Evolutionary conservation across 495 filamentous ascomycete genomes (phyloP).

Genomic region (Neurospora intermedia): DNA sequence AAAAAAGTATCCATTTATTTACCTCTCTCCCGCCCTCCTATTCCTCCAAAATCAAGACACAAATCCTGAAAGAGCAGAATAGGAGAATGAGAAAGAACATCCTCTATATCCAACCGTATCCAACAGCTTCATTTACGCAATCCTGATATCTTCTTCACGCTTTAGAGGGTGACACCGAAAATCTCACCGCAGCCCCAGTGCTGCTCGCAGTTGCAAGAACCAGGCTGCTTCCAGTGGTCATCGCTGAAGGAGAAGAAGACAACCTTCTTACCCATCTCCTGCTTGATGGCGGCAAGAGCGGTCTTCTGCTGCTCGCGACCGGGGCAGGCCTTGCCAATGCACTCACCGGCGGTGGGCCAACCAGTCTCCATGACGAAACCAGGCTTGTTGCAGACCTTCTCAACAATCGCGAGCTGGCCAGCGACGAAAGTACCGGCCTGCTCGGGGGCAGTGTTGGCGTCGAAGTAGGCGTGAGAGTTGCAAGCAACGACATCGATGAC

Average conservation of each 20-base stretch:
- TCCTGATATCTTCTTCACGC: neutral
- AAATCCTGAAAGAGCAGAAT: neutral
- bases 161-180: constrained; percentile 30
- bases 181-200: constrained; percentile 56
- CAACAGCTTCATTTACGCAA: constrained; percentile 1
- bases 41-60: neutral
- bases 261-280: constrained; percentile 41
- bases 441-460: constrained; percentile 46
- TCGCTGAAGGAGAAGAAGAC: constrained; percentile 74
- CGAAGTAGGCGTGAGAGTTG: constrained; percentile 95
- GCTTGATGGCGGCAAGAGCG: constrained; percentile 58
- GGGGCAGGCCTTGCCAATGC: constrained; percentile 63
- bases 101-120: constrained; percentile 2
- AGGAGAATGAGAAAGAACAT: neutral
- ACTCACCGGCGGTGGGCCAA: constrained; percentile 63
- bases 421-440: constrained; percentile 65
- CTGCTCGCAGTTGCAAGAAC: constrained; percentile 64
- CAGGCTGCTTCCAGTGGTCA: constrained; percentile 72
- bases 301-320: constrained; percentile 52
- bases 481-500: constrained; percentile 66
- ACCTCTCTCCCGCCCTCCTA: neutral
- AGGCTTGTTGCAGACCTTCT: constrained; percentile 54
- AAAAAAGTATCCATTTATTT: neutral
- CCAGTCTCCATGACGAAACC: constrained; percentile 81
- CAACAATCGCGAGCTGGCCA: constrained; percentile 53